Evolutionary conservation across 148 eudicot species (phyloP).

Genomic region (Rhododendron kiyosumense): DNA sequence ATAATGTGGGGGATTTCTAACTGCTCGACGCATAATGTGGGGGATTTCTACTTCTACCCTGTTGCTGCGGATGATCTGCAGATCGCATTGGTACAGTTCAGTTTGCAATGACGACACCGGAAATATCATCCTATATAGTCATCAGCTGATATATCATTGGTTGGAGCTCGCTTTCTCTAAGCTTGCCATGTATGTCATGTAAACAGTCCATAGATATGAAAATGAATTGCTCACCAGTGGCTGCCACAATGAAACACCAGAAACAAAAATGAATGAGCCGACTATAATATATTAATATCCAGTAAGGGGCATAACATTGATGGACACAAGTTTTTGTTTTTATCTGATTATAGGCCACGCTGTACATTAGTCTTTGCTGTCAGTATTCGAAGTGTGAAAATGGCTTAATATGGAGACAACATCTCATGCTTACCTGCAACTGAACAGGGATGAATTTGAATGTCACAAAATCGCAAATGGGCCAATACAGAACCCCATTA

Average conservation of each 20-base stretch:
- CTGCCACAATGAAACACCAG: slow-evolving; percentile 32
- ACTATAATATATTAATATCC: not conserved
- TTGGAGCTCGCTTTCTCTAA: slow-evolving; percentile 45
- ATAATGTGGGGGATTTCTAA: not conserved
- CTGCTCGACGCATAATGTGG: not conserved
- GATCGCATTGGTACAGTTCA: not conserved
- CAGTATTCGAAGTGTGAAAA: not conserved
- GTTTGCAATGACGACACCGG: not conserved
- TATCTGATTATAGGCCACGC: not conserved
- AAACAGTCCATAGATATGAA: slow-evolving; percentile 82
- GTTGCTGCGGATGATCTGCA: not conserved
- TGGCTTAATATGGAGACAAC: not conserved
- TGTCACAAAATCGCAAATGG: slow-evolving; percentile 80
- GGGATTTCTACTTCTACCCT: not conserved
- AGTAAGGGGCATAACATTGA: not conserved
- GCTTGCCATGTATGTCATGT: slow-evolving; percentile 91
- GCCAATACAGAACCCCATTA: slow-evolving; percentile 89
- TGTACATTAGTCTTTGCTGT: not conserved
- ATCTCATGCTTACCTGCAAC: slow-evolving; percentile 55
- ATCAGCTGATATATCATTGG: not conserved
- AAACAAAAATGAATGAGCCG: not conserved
- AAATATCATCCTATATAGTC: not conserved
- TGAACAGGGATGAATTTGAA: slow-evolving; percentile 86
- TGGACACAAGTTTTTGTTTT: not conserved
- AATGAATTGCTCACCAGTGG: slow-evolving; percentile 80